Percentiles rank a stretch among this genome's conserved stretches.
Evolutionary conservation across 345 rosid genomes (phyloP).

Genomic region (Linum tenue): DNA sequence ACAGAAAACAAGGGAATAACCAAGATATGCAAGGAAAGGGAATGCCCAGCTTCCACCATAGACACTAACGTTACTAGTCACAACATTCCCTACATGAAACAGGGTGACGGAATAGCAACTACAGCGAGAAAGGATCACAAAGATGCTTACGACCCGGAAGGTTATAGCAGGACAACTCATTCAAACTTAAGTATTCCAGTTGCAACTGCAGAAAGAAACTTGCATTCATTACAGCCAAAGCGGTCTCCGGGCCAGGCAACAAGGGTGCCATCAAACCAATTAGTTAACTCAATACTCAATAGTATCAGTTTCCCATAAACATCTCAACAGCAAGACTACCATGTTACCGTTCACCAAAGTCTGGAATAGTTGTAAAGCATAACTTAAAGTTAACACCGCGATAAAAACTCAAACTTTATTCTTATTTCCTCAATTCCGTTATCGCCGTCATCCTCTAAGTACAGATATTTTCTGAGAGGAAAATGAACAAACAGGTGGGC

Average conservation of each 20-base stretch:
- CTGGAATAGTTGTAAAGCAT: too few relatives aligned
- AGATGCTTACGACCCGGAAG: not conserved
- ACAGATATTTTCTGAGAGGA: not conserved
- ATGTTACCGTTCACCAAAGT: too few relatives aligned
- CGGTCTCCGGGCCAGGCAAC: too few relatives aligned
- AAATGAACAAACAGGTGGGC: not conserved
- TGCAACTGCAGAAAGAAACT: too few relatives aligned
- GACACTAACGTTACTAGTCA: not conserved
- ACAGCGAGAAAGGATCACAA: not conserved
- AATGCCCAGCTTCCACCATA: not conserved
- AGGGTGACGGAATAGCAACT: not conserved
- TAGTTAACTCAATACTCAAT: too few relatives aligned
- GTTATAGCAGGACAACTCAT: not conserved
- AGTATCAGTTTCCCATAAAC: too few relatives aligned
- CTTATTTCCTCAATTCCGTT: not conserved
- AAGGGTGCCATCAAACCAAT: too few relatives aligned
- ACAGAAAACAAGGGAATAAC: slow-evolving; percentile 18
- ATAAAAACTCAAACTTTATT: too few relatives aligned
- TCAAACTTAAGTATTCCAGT: too few relatives aligned
- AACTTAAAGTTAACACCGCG: too few relatives aligned
- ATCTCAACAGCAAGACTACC: too few relatives aligned
- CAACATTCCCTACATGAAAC: not conserved
- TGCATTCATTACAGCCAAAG: too few relatives aligned
- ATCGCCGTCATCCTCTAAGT: not conserved
- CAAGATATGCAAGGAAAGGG: not conserved